Conservation (phyloP, 2,329 filamentous ascomycete species). For the Pleomassaria siparia region DNA sequence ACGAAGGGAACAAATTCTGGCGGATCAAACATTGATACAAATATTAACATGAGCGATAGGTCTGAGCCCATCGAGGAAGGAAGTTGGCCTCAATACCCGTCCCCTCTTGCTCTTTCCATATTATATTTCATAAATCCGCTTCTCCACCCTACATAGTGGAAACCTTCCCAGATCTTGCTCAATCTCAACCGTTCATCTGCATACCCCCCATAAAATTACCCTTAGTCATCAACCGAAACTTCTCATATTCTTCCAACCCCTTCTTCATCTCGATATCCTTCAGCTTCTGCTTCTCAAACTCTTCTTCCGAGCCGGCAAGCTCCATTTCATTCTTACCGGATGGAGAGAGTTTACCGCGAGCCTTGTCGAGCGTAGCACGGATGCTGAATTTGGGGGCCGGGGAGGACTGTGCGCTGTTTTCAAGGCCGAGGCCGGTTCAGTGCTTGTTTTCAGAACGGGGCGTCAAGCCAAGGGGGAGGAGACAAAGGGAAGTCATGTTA, state of each 20-base stretch:
- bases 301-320: conserved; percentile 11
- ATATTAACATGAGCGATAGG: no score
- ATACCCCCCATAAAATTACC: conserved; percentile 8
- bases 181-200: conserved; percentile 11
- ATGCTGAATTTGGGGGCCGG: background rate
- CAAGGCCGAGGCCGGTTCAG: background rate
- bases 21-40: no score
- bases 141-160: no score
- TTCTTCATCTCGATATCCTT: conserved; percentile 9
- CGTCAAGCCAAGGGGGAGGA: background rate
- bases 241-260: conserved; percentile 9
- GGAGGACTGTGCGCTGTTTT: conserved; percentile 1
- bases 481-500: background rate
- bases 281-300: conserved; percentile 10
- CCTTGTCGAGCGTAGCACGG: conserved; percentile 11
- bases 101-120: background rate
- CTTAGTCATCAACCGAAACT: conserved; percentile 7
- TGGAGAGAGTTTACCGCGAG: conserved; percentile 8
- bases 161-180: background rate
- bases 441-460: background rate
- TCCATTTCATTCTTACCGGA: conserved; percentile 5
- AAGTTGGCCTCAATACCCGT: background rate
- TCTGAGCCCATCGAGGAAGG: background rate
- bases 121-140: background rate
- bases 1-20: no score